Percentiles rank a stretch among this genome's conserved stretches.
Evolutionary conservation across 2,329 filamentous ascomycete species (phyloP).

Genomic region (Cercospora zeina): DNA sequence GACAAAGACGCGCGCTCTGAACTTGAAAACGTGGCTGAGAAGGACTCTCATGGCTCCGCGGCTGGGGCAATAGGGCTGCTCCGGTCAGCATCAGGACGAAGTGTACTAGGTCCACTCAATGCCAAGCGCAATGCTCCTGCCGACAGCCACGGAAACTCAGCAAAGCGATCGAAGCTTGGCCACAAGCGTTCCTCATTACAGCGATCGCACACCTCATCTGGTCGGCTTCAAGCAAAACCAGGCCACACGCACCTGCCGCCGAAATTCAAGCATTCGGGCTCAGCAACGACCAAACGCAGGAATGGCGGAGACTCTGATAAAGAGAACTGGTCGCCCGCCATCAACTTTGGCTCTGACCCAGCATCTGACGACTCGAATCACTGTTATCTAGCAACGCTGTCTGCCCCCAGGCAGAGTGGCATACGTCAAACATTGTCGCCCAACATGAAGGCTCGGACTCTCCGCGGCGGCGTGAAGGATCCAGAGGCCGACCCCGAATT

Average conservation of each 20-base stretch:
- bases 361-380: constrained; percentile 7
- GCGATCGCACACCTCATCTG: constrained; percentile 37
- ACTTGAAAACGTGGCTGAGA: constrained; percentile 75
- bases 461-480: constrained; percentile 41
- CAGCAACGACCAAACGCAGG: constrained; percentile 45
- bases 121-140: constrained; percentile 63
- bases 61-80: constrained; percentile 79
- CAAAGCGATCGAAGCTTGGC: constrained; percentile 51
- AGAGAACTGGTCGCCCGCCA: constrained; percentile 77
- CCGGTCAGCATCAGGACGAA: constrained; percentile 65
- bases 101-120: constrained; percentile 54
- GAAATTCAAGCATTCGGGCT: constrained; percentile 38
- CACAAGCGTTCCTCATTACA: constrained; percentile 40
- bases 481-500: constrained; percentile 63
- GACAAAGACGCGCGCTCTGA: constrained; percentile 77
- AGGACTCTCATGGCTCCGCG: constrained; percentile 76
- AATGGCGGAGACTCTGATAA: constrained; percentile 81
- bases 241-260: constrained; percentile 8
- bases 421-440: neutral
- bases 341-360: constrained; percentile 27
- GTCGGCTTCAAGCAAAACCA: constrained; percentile 35
- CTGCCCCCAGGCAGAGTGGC: neutral
- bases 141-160: constrained; percentile 26
- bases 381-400: neutral
- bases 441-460: neutral